Conservation (phyloP, 805 yeast species). For the Lachancea lanzarotensis region DNA sequence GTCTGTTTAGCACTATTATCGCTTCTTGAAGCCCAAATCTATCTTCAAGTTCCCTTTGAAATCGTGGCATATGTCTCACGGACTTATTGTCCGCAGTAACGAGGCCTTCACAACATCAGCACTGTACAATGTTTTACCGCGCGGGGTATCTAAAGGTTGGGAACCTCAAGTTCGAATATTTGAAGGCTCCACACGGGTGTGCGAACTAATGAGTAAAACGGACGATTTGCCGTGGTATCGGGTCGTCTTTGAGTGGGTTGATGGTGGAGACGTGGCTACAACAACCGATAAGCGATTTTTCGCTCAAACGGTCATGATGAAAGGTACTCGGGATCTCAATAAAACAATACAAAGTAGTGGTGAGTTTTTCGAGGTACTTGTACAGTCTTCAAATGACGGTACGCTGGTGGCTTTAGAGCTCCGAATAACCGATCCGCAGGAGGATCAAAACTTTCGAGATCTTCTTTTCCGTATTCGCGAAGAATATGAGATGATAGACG, state of each 20-base stretch:
- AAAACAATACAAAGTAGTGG: conserved; percentile 14
- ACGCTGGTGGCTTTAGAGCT: conserved; percentile 19
- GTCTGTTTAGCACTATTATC: too few relatives aligned
- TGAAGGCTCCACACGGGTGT: conserved; percentile 17
- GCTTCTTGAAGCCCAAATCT: too few relatives aligned
- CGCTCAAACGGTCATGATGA: conserved; percentile 19
- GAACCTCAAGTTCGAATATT: conserved; percentile 15
- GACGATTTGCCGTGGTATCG: conserved; percentile 16
- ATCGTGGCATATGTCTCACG: not conserved
- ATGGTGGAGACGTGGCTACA: not conserved
- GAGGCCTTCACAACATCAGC: conserved; percentile 12
- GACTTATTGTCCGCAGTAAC: conserved; percentile 4
- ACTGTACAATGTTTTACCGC: conserved; percentile 20
- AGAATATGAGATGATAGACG: conserved; percentile 27
- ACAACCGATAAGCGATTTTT: conserved; percentile 11
- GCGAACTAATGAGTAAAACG: conserved; percentile 11
- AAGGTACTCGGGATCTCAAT: conserved; percentile 14
- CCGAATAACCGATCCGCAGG: conserved; percentile 12
- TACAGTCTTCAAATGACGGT: conserved; percentile 16
- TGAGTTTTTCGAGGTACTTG: conserved; percentile 13
- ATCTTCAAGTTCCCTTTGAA: too few relatives aligned
- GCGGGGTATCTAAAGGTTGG: conserved; percentile 11
- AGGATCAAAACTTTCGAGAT: conserved; percentile 20
- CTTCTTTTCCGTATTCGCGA: conserved; percentile 25
- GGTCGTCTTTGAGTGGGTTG: conserved; percentile 15